phyloP scores from a whole-genome alignment of 164 flowering plant species.

The Protea cynaroides region DNA sequence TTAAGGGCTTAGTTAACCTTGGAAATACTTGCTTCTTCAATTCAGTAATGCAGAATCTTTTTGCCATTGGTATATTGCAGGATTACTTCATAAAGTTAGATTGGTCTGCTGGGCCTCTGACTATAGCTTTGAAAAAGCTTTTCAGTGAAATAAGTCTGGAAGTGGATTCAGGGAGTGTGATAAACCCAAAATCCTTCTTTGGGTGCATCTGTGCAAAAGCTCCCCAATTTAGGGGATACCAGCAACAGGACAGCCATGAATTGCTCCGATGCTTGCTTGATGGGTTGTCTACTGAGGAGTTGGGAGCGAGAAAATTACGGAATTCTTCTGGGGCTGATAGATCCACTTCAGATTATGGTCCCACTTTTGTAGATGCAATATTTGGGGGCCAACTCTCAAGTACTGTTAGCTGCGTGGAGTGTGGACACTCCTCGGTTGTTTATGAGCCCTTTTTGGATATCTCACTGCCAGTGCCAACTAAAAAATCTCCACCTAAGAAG shows the following conservation, averaged over 20 bases:
- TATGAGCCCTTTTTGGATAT: slow-evolving; percentile 90
- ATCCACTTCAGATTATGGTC: slow-evolving; percentile 12
- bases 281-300: slow-evolving; percentile 66
- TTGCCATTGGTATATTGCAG: slow-evolving; percentile 54
- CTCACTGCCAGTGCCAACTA: slow-evolving; percentile 80
- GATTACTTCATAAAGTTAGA: slow-evolving; percentile 47
- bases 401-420: slow-evolving; percentile 71
- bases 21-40: slow-evolving; percentile 95
- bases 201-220: slow-evolving; percentile 72
- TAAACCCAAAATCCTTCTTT: slow-evolving; percentile 69
- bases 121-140: slow-evolving; percentile 66
- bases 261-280: slow-evolving; percentile 85
- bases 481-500: slow-evolving; percentile 53
- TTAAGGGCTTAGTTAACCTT: slow-evolving; percentile 72
- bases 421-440: slow-evolving; percentile 81
- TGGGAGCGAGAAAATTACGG: slow-evolving; percentile 29
- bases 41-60: slow-evolving; percentile 81
- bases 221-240: slow-evolving; percentile 89
- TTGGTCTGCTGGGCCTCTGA: slow-evolving; percentile 48
- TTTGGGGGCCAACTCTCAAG: slow-evolving; percentile 91
- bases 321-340: slow-evolving; percentile 26
- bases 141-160: slow-evolving; percentile 48
- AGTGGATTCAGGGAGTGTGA: slow-evolving; percentile 36
- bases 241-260: slow-evolving; percentile 97
- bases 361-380: slow-evolving; percentile 61